A percentile compares a stretch with the other conserved stretches of the same genome.
Conservation (phyloP, 192 early-diverging fungal species). For the Backusella circina region DNA sequence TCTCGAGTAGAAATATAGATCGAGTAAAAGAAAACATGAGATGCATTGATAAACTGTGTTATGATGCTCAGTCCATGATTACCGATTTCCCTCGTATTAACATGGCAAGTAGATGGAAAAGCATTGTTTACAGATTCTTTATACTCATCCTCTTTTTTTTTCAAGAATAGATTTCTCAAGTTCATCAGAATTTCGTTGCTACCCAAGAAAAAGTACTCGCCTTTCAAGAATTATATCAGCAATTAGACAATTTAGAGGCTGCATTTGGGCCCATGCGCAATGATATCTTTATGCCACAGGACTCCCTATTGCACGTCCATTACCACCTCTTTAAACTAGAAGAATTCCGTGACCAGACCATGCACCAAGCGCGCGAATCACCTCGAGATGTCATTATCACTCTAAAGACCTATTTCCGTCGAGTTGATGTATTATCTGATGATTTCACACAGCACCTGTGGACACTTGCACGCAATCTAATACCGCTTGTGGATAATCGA, state of each 20-base stretch:
- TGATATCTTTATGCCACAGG: conserved; percentile 64
- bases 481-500: conserved; percentile 72
- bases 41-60: conserved; percentile 83
- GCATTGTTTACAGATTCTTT: not conserved
- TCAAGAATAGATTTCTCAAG: conserved; percentile 69
- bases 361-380: conserved; percentile 66
- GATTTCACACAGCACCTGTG: conserved; percentile 91
- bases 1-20: conserved; percentile 60
- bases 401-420: conserved; percentile 81
- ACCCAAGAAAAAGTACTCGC: conserved; percentile 83
- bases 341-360: conserved; percentile 82
- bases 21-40: conserved; percentile 73
- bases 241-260: conserved; percentile 65
- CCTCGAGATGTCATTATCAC: conserved; percentile 81
- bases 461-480: conserved; percentile 72
- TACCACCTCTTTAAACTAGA: conserved; percentile 85
- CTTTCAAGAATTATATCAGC: conserved; percentile 84
- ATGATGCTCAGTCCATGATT: conserved; percentile 82
- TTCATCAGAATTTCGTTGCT: conserved; percentile 93
- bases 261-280: conserved; percentile 67
- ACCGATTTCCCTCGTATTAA: conserved; percentile 88
- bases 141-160: not conserved
- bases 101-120: conserved; percentile 50
- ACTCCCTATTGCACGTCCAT: conserved; percentile 84
- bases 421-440: conserved; percentile 72